Evolutionary conservation across 1,284 basidiomycete genomes (phyloP).

Genomic region (Dichomitus squalens): DNA sequence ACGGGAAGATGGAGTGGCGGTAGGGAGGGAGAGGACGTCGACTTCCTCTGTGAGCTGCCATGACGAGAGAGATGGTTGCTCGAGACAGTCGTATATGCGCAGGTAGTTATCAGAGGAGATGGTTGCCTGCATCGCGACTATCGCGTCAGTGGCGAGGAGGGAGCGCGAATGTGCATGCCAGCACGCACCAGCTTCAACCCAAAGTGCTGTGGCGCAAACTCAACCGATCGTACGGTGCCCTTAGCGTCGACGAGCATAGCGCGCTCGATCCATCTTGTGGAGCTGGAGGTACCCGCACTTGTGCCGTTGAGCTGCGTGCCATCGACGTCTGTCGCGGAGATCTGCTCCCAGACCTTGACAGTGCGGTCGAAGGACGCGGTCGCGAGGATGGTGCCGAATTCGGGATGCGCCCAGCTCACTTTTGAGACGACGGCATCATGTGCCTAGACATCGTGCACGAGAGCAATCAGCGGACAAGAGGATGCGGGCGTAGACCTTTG

Average conservation of each 20-base stretch:
- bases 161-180: background rate
- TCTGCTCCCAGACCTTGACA: slow-evolving; percentile 89
- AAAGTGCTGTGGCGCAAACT: slow-evolving; percentile 85
- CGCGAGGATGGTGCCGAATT: slow-evolving; percentile 84
- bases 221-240: slow-evolving; percentile 81
- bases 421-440: slow-evolving; percentile 86
- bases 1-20: slow-evolving; percentile 46
- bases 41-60: slow-evolving; percentile 85
- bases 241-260: slow-evolving; percentile 80
- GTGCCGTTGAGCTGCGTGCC: slow-evolving; percentile 38
- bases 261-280: slow-evolving; percentile 72
- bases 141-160: background rate
- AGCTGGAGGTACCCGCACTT: slow-evolving; percentile 27
- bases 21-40: slow-evolving; percentile 65
- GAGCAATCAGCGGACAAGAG: background rate
- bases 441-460: slow-evolving; percentile 53
- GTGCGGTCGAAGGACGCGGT: slow-evolving; percentile 87
- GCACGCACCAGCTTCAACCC: slow-evolving; percentile 80
- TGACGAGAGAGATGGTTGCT: slow-evolving; percentile 74
- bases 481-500: background rate
- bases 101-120: slow-evolving; percentile 86
- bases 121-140: slow-evolving; percentile 59
- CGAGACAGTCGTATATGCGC: slow-evolving; percentile 88
- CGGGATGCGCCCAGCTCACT: slow-evolving; percentile 88
- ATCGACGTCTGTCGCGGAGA: slow-evolving; percentile 39